Evolutionary conservation across 169 alveolate genomes (phyloP).

Genomic region (Plasmodium malariae): DNA sequence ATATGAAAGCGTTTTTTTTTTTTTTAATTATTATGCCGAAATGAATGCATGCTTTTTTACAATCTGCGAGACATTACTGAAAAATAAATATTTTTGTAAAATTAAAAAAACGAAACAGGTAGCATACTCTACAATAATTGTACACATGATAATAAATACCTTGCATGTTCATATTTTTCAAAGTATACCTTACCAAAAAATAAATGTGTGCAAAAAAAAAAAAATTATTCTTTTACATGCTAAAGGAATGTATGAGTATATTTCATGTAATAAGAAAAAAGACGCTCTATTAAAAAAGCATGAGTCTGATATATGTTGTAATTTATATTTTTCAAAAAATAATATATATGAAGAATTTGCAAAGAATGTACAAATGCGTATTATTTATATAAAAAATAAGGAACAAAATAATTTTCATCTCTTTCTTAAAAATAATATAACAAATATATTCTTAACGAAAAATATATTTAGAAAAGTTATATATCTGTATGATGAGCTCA

Average conservation of each 20-base stretch:
- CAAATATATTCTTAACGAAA: slow-evolving; percentile 34
- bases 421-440: slow-evolving; percentile 3
- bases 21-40: slow-evolving; percentile 38
- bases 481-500: slow-evolving; percentile 18
- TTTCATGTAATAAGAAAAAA: slow-evolving; percentile 11
- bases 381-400: slow-evolving; percentile 5
- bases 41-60: slow-evolving; percentile 21
- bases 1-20: slow-evolving; percentile 4
- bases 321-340: slow-evolving; percentile 39
- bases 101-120: slow-evolving; percentile 10
- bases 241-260: slow-evolving; percentile 29
- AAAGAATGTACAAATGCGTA: slow-evolving; percentile 4
- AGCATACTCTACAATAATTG: slow-evolving; percentile 1
- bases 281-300: slow-evolving; percentile 20
- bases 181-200: slow-evolving; percentile 8
- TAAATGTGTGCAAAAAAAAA: slow-evolving; percentile 1
- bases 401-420: slow-evolving; percentile 13
- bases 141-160: neutral
- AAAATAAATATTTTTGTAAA: slow-evolving; percentile 21
- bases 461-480: slow-evolving; percentile 22
- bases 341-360: slow-evolving; percentile 63
- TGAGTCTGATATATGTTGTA: neutral
- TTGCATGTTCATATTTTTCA: slow-evolving; percentile 25
- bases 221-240: slow-evolving; percentile 12
- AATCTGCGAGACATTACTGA: neutral